Conservation (phyloP, 1,284 basidiomycete species). For the Flammula alnicola region DNA sequence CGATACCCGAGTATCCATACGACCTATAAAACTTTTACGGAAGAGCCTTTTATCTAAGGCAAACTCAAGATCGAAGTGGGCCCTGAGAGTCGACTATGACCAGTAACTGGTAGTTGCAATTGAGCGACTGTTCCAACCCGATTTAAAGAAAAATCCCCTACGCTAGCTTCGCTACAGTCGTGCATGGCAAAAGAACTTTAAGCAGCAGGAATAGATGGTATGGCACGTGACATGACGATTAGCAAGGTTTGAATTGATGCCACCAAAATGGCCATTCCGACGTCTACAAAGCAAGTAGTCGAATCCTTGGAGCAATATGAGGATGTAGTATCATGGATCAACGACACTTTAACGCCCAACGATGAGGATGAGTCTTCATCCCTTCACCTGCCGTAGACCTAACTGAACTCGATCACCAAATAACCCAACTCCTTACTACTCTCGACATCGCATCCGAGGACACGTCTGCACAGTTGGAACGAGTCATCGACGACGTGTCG, state of each 20-base stretch:
- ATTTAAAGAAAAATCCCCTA: too few species aligned
- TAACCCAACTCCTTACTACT: constrained; percentile 73
- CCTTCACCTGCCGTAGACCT: constrained; percentile 47
- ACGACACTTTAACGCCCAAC: constrained; percentile 53
- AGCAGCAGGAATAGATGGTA: too few species aligned
- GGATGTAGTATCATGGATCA: constrained; percentile 70
- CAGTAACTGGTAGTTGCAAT: too few species aligned
- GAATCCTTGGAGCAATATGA: constrained; percentile 49
- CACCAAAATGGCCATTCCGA: constrained; percentile 26
- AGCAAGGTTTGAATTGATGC: background rate
- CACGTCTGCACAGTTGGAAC: constrained; percentile 83
- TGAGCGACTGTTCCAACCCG: too few species aligned
- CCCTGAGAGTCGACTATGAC: too few species aligned
- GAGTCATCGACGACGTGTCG: constrained; percentile 88
- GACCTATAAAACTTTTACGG: constrained; percentile 20
- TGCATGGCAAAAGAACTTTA: too few species aligned
- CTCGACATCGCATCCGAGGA: constrained; percentile 87
- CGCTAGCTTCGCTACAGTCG: too few species aligned
- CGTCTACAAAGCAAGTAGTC: constrained; percentile 39
- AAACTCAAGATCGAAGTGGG: too few species aligned
- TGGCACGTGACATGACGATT: too few species aligned
- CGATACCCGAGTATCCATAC: constrained; percentile 41
- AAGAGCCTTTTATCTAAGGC: too few species aligned
- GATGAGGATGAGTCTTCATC: constrained; percentile 30
- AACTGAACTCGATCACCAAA: constrained; percentile 71